Percentiles rank a stretch among this genome's conserved stretches.
Evolutionary conservation across 2,329 filamentous ascomycete genomes (phyloP).

Genomic region (Aspergillus uvarum): DNA sequence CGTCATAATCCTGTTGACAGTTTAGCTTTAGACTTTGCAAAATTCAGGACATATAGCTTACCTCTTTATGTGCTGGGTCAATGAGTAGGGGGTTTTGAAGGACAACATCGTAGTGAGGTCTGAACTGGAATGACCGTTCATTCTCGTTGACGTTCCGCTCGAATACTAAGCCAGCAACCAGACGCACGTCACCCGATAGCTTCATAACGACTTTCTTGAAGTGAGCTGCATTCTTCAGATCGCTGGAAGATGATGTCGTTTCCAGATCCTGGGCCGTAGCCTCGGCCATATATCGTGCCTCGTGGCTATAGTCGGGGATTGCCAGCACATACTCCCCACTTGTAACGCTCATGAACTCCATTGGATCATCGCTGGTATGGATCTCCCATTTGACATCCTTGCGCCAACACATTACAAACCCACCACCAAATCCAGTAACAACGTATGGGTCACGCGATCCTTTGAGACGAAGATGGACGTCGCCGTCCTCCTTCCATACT

Average conservation of each 20-base stretch:
- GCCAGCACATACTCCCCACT: constrained; percentile 94
- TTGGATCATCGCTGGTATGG: constrained; percentile 80
- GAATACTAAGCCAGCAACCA: constrained; percentile 87
- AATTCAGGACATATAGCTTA: constrained; percentile 25
- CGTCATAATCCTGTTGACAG: constrained; percentile 68
- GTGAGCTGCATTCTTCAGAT: constrained; percentile 68
- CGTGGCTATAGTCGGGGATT: constrained; percentile 87
- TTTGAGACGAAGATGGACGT: constrained; percentile 91
- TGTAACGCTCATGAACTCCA: constrained; percentile 91
- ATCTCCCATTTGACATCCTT: constrained; percentile 88
- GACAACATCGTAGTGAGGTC: constrained; percentile 86
- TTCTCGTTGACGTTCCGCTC: constrained; percentile 75
- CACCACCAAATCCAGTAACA: constrained; percentile 87
- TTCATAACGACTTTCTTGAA: constrained; percentile 99
- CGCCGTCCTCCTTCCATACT: constrained; percentile 91
- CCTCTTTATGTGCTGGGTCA: constrained; percentile 54
- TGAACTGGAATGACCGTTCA: constrained; percentile 80
- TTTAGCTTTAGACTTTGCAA: constrained; percentile 2
- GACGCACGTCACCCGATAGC: constrained; percentile 91
- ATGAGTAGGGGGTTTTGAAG: constrained; percentile 78
- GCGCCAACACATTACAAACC: constrained; percentile 98
- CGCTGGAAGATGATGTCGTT: constrained; percentile 62
- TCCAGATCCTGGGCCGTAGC: constrained; percentile 53
- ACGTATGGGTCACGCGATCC: constrained; percentile 86
- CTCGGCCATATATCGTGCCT: constrained; percentile 66